Base-by-base conservation (phyloP, 768 basidiomycete species). In the Boletus sp. region DNA sequence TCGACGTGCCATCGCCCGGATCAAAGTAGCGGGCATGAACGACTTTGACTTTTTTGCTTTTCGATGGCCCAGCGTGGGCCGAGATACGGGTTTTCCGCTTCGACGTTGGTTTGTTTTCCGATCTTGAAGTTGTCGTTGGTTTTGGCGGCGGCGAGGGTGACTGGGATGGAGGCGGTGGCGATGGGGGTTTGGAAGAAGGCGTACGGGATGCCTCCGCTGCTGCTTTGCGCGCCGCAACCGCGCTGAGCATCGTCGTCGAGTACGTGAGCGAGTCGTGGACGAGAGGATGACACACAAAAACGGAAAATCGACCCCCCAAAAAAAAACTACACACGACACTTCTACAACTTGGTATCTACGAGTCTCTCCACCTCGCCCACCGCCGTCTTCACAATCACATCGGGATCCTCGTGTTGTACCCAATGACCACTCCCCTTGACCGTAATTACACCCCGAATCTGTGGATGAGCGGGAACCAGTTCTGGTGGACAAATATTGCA, bases 161-260 rank as follows among this genome's bases (percentile, higher is more conserved):
- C 10, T 39, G 40, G 11, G 57, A 58, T 20, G 49, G 18, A 2
- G 56, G 49, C 3, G 50, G 55, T 18, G 54, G 52, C 30, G 63
- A 45, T n/a, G 65, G 30, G 0, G 55, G 57, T 36, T 52, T 59
- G 20, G 67, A 52, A 46, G 64, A 53, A 35, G 57, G 44, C 2
- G 56, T 45, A 30, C 42, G 11, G 28, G 61, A 68, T 52, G 50
- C 45, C 37, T 54, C 56, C 17, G 57, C 65, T 29, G 73, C 73
- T 15, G 75, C 73, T 64, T 84, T 89, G 35, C 89, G 80, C 3
- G 87, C 87, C 30, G 87, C 87, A 47, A 91, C 75, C 3, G 89
- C 88, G 64, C 86, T 89, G 50, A 90, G 75, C 87, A 89, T 89
- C 28, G 33, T 89, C 28, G 33, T 54, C 28, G 33, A 11, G 39